Evolutionary conservation across 2,329 filamentous ascomycete species (phyloP).

Genomic region (Colletotrichum sp.): DNA sequence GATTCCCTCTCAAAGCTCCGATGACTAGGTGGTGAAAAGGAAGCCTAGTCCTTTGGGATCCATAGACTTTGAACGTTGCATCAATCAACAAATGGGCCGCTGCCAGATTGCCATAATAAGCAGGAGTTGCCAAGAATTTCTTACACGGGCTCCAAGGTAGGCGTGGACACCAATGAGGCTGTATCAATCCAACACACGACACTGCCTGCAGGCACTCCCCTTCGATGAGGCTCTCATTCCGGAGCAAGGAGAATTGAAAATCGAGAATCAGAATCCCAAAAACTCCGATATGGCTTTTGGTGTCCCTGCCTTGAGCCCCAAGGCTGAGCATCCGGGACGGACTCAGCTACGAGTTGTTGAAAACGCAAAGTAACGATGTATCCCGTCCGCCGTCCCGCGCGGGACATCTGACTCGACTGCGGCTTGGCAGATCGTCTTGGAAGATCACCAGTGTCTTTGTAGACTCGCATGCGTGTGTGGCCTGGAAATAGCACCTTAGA

Average conservation of each 20-base stretch:
- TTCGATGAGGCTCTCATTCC: rapidly evolving
- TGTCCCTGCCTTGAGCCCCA: not conserved
- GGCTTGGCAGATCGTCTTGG: not conserved
- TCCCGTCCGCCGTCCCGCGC: not conserved
- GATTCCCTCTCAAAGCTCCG: not conserved
- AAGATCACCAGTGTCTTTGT: not conserved
- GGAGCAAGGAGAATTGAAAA: not conserved
- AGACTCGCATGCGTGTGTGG: not conserved
- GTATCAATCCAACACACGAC: not conserved
- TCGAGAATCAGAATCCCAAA: not conserved
- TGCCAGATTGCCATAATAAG: not conserved
- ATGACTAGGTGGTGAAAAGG: not conserved
- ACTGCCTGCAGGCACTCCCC: not conserved
- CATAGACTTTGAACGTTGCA: rapidly evolving
- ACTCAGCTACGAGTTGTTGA: not conserved
- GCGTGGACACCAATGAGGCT: not conserved
- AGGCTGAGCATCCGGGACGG: not conserved
- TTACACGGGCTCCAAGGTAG: not conserved
- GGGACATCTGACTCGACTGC: not conserved
- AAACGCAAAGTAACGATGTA: not conserved
- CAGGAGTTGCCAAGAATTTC: not conserved
- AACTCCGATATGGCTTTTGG: not conserved
- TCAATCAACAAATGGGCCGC: not conserved
- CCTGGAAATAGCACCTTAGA: not conserved
- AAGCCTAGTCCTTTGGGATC: not conserved